These are phyloP conservation scores for Kingdonia uniflora DNA, from an alignment of 164 flowering plant species.

Conservation along the genomic window DNA sequence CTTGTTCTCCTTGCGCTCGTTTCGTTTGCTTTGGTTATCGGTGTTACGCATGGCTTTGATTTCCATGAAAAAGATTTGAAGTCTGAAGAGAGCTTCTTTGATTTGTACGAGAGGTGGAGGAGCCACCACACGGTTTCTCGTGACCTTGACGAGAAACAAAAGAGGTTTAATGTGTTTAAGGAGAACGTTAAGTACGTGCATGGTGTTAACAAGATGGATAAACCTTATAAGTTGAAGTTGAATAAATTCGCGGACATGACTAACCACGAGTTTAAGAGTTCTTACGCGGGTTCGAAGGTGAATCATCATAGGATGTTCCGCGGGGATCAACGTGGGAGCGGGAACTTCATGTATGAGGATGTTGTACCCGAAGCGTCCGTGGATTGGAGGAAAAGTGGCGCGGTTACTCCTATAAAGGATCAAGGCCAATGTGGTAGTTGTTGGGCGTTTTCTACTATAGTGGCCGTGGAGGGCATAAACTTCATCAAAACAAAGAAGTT, in stretches of 20 bases:
- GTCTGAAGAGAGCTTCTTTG: conserved; percentile 45
- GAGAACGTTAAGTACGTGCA: conserved; percentile 40
- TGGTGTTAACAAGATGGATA: conserved; percentile 33
- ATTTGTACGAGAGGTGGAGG: conserved; percentile 59
- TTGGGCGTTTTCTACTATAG: conserved; percentile 94
- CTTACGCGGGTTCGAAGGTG: conserved; percentile 43
- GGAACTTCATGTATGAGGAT: conserved; percentile 46
- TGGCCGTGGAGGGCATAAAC: conserved; percentile 75
- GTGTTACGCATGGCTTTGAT: conserved; percentile 26
- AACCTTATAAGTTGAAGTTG: conserved; percentile 48
- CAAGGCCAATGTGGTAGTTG: conserved; percentile 88
- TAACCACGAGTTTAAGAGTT: conserved; percentile 44
- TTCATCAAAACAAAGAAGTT: conserved; percentile 57
- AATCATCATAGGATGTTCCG: conserved; percentile 47
- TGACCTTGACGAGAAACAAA: conserved; percentile 40
- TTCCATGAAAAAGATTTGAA: conserved; percentile 43
- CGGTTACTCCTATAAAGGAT: conserved; percentile 56
- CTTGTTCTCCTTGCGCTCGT: background rate
- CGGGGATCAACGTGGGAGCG: conserved; percentile 22
- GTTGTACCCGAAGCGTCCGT: conserved; percentile 21
- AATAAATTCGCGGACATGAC: conserved; percentile 71
- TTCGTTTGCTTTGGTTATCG: conserved; percentile 22
- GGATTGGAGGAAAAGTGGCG: conserved; percentile 75
- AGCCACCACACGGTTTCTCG: conserved; percentile 42
- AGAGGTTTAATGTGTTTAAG: conserved; percentile 59